Percentiles rank a stretch among this genome's conserved stretches.
phyloP scores from a whole-genome alignment of 768 basidiomycete genomes.

The Lentinus tigrinus region DNA sequence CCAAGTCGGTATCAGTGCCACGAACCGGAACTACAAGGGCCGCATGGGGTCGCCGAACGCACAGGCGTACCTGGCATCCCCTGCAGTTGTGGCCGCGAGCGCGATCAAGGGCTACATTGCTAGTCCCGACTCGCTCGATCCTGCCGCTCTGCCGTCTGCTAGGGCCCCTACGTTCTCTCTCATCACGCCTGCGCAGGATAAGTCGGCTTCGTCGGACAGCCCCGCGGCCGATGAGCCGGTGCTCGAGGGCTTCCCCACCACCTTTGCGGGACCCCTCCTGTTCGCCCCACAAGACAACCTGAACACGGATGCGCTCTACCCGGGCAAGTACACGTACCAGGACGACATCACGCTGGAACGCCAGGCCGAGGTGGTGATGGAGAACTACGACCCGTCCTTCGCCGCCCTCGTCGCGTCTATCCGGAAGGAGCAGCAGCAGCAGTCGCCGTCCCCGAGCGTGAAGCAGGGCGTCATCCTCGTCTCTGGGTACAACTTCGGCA shows the following conservation, averaged over 20 bases:
- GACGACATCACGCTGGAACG: slow-evolving; percentile 95
- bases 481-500: slow-evolving; percentile 97
- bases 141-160: slow-evolving; percentile 46
- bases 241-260: slow-evolving; percentile 77
- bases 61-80: slow-evolving; percentile 92
- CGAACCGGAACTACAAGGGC: slow-evolving; percentile 98
- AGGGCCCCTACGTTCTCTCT: slow-evolving; percentile 60
- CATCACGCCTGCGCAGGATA: slow-evolving; percentile 27
- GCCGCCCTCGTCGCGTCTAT: slow-evolving; percentile 65
- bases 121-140: slow-evolving; percentile 70
- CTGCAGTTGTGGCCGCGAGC: slow-evolving; percentile 95
- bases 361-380: slow-evolving; percentile 97
- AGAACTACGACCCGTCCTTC: slow-evolving; percentile 95
- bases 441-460: slow-evolving; percentile 14
- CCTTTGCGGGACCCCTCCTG: slow-evolving; percentile 82
- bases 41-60: slow-evolving; percentile 97
- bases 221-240: slow-evolving; percentile 54
- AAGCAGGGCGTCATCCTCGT: slow-evolving; percentile 77
- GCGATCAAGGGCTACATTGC: slow-evolving; percentile 91
- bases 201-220: slow-evolving; percentile 24
- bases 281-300: slow-evolving; percentile 97
- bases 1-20: slow-evolving; percentile 94
- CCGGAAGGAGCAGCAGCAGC: slow-evolving; percentile 26
- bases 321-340: slow-evolving; percentile 98
- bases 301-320: slow-evolving; percentile 98